These are phyloP conservation scores for Cicer pinnatifidum DNA, from an alignment of 306 rosid species.

Conservation along the genomic window DNA sequence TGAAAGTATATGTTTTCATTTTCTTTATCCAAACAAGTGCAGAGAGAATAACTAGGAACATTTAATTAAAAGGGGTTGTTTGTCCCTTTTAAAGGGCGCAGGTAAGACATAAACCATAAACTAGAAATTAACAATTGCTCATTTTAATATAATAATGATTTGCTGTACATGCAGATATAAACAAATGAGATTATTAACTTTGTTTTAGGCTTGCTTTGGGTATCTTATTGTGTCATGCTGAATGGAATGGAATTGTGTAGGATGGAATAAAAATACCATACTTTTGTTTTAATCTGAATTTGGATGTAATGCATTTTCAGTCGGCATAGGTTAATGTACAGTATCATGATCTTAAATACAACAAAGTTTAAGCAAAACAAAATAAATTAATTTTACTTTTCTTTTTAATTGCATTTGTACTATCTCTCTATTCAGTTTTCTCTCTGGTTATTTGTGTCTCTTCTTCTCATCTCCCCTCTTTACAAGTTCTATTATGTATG, in stretches of 20 bases:
- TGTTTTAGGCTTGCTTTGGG: slow-evolving; percentile 1
- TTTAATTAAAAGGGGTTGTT: too few relatives aligned
- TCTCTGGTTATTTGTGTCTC: background rate
- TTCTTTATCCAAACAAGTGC: background rate
- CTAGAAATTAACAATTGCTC: too few relatives aligned
- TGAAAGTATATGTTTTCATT: background rate
- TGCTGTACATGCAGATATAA: too few relatives aligned
- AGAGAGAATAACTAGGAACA: too few relatives aligned
- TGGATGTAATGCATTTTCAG: background rate
- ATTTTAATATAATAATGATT: too few relatives aligned
- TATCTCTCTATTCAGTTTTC: background rate
- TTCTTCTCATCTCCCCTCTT: background rate
- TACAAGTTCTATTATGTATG: background rate
- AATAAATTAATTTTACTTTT: background rate
- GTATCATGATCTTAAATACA: background rate
- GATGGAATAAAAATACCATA: background rate
- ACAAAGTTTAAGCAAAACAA: background rate
- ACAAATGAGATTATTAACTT: too few relatives aligned
- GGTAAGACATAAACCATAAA: too few relatives aligned
- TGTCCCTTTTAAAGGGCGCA: too few relatives aligned
- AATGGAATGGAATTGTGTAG: background rate
- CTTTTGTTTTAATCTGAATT: background rate
- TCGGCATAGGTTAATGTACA: background rate
- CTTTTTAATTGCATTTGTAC: background rate
- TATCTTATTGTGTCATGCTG: background rate